These are phyloP conservation scores for Globisporangium paroecandrum DNA, from an alignment of 352 stramenopile genomes.

Conservation along the genomic window DNA sequence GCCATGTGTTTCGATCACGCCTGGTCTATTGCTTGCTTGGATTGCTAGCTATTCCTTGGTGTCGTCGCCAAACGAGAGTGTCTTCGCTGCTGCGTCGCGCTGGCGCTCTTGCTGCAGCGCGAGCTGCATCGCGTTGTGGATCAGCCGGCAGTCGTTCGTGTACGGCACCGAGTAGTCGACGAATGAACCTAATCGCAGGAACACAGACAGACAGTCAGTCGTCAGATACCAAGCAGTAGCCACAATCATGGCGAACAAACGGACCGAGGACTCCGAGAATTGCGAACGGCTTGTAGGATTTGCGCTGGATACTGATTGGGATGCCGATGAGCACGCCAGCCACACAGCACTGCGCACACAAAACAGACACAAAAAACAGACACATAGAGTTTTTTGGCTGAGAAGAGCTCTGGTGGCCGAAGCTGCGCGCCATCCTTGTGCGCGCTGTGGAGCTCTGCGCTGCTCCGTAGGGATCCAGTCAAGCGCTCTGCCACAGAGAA, in stretches of 20 bases:
- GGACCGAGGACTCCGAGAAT: constrained; percentile 71
- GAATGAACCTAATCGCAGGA: constrained; percentile 53
- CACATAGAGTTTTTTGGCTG: background rate
- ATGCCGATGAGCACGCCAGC: constrained; percentile 78
- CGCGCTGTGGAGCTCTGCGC: background rate
- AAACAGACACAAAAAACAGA: background rate
- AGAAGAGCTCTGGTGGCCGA: background rate
- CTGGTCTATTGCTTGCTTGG: background rate
- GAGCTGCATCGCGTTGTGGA: constrained; percentile 75
- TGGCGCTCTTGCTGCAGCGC: constrained; percentile 62
- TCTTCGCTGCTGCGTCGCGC: constrained; percentile 23
- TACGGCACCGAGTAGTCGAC: constrained; percentile 85
- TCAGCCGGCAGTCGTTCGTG: constrained; percentile 74
- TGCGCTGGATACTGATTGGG: constrained; percentile 77
- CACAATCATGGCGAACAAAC: constrained; percentile 3
- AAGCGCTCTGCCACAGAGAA: background rate
- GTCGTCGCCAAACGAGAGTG: constrained; percentile 14
- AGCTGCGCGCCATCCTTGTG: no score
- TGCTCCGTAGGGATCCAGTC: background rate
- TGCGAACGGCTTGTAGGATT: constrained; percentile 78
- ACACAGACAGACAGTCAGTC: background rate
- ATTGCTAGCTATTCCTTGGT: background rate
- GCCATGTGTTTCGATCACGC: background rate
- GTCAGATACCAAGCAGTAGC: background rate
- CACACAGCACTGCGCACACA: constrained; percentile 57